A percentile compares a stretch with the other conserved stretches of the same genome.
Evolutionary conservation across 176 grass and related monocot genomes (phyloP).

Genomic region (Aegilops bicornis): DNA sequence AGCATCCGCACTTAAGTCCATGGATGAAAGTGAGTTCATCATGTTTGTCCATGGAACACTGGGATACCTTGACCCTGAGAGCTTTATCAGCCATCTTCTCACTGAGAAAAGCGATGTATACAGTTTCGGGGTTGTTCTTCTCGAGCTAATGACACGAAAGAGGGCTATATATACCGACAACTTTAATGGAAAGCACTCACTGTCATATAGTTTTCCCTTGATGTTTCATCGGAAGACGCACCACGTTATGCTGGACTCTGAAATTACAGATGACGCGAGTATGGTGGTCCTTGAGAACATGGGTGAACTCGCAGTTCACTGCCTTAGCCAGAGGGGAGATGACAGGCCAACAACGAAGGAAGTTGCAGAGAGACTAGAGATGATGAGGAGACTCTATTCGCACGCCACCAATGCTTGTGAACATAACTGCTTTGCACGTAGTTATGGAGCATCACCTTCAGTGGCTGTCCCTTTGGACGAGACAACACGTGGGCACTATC

Average conservation of each 20-base stretch:
- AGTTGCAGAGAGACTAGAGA: not conserved
- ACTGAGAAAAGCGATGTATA: conserved; percentile 63
- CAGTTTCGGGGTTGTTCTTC: conserved; percentile 57
- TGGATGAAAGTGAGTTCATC: conserved; percentile 39
- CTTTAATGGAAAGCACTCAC: conserved; percentile 6
- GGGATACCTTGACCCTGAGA: conserved; percentile 53
- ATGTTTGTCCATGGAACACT: conserved; percentile 56
- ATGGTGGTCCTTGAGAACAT: not conserved
- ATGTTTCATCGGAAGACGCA: not conserved
- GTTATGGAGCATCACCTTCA: not conserved
- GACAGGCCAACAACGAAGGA: not conserved
- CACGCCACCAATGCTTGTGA: not conserved
- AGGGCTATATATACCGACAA: conserved; percentile 15
- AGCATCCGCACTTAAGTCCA: conserved; percentile 37
- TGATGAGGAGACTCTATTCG: not conserved
- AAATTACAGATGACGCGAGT: not conserved
- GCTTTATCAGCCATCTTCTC: conserved; percentile 45
- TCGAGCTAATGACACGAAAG: conserved; percentile 55
- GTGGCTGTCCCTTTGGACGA: not conserved
- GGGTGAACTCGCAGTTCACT: not conserved
- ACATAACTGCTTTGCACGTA: not conserved
- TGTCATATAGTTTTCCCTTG: not conserved
- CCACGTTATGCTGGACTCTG: not conserved
- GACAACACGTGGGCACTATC: not conserved
- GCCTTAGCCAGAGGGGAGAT: not conserved